Percentiles rank a stretch among this genome's conserved stretches.
Conservation (phyloP, 768 basidiomycete genomes). For the Pholiota molesta region DNA sequence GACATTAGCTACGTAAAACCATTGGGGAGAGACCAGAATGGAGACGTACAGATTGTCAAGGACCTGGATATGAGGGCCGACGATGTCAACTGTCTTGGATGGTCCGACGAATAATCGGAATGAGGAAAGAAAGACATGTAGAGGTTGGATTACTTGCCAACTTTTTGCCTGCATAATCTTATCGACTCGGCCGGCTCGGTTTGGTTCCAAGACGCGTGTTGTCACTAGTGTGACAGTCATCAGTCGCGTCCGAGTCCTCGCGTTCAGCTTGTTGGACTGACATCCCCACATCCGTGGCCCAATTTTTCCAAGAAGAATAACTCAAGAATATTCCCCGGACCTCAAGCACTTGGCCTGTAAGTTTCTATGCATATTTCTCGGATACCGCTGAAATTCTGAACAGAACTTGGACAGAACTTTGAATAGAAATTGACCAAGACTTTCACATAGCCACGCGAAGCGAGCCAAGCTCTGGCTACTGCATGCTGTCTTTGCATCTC, state of each 20-base stretch:
- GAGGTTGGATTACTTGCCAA: background rate
- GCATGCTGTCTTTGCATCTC: too few species aligned
- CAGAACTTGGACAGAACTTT: too few species aligned
- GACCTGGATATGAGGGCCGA: conserved; percentile 67
- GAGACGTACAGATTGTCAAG: conserved; percentile 53
- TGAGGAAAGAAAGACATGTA: conserved; percentile 41
- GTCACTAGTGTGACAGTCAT: background rate
- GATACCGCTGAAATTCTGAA: too few species aligned
- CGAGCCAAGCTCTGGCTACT: too few species aligned
- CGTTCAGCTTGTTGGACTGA: too few species aligned
- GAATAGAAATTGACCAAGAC: too few species aligned
- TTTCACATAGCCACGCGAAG: too few species aligned
- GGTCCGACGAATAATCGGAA: conserved; percentile 46
- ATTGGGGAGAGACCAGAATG: conserved; percentile 11
- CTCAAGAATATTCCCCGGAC: too few species aligned
- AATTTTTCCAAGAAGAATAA: too few species aligned
- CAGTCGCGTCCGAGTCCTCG: background rate
- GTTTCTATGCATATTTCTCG: too few species aligned
- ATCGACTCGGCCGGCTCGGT: conserved; percentile 6
- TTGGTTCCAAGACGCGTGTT: background rate
- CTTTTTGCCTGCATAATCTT: conserved; percentile 6
- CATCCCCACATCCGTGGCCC: too few species aligned
- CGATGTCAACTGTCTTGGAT: conserved; percentile 42
- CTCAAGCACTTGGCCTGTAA: too few species aligned
- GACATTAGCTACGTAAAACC: background rate